Conservation (phyloP, 345 rosid species). For the Barbarea vulgaris region DNA sequence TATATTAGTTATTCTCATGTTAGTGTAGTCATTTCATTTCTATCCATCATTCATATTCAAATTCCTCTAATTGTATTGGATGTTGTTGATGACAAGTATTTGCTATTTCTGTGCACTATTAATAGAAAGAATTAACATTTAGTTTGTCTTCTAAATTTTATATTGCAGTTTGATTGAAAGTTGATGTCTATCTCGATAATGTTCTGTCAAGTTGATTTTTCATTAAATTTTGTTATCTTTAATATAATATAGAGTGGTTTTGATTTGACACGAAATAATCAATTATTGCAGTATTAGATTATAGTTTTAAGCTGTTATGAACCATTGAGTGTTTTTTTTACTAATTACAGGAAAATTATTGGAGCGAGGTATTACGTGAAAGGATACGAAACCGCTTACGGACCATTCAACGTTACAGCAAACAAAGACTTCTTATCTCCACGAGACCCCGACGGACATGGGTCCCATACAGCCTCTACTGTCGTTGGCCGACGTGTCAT, state of each 20-base stretch:
- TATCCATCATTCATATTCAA: neutral
- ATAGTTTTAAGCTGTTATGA: neutral
- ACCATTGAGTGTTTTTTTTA: neutral
- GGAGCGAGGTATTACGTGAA: slow-evolving; percentile 79
- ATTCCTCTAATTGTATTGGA: neutral
- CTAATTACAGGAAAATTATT: slow-evolving; percentile 63
- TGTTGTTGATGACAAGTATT: neutral
- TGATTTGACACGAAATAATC: slow-evolving; percentile 9
- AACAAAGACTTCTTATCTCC: slow-evolving; percentile 66
- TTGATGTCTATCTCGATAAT: neutral
- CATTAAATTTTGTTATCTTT: neutral
- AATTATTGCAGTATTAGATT: neutral
- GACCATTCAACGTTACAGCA: slow-evolving; percentile 53
- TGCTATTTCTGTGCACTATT: neutral
- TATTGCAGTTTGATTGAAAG: neutral
- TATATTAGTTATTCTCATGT: neutral
- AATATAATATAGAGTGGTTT: neutral
- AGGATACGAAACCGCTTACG: slow-evolving; percentile 50
- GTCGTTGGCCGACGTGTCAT: slow-evolving; percentile 58
- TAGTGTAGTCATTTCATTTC: neutral
- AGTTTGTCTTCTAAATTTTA: neutral
- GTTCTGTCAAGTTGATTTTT: neutral
- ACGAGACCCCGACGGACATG: slow-evolving; percentile 83
- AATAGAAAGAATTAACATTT: neutral
- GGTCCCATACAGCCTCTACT: slow-evolving; percentile 82